Base-by-base conservation (phyloP, 2,329 filamentous ascomycete genomes). In the Cryphonectria japonica region DNA sequence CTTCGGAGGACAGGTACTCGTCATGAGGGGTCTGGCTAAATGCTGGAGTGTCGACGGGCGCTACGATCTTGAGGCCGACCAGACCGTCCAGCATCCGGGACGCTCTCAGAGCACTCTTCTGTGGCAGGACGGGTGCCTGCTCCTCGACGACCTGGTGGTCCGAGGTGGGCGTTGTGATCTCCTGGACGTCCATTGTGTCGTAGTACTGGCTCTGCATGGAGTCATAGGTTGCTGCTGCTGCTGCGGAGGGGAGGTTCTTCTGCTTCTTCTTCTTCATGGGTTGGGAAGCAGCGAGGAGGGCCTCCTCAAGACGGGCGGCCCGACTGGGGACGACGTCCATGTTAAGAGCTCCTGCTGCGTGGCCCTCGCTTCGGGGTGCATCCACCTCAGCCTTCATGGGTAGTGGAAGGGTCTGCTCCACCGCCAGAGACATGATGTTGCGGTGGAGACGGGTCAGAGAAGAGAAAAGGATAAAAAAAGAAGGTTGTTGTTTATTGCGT, bases 1-100 rank as follows among this genome's bases (percentile, higher is more conserved):
- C 89, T 74, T 91, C 89, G 0, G 88, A 90, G 1, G 88, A 91
- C 37, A 91, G 85, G 78, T 91, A 91, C 71, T 88, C 76, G 70
- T 89, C 86, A 77, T 90, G 88, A 7, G 88, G 86, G 1, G 83
- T 81, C 22, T 78, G 77, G 32, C 82, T 80, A 63, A 83, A 80
- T 19, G 80, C 76, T 37, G 79, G 75, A 70, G 77, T 66, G 76
- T 76, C 52, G 71, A 76, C 73, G 79, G 77, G 74, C 75, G 78
- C 61, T 7, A 68, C 61, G 57, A 73, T 70, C 75, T 80, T 81
- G 11, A 84, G 75, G 61, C 76, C 75, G 63, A 76, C 74, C 69
- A 78, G 73, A 69, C 76, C 79, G 73, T 83, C 80, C 59, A 86
- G 79, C 19, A 86, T 79, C 68, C 82, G 81, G 11, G 86, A 88